A percentile compares a stretch with the other conserved stretches of the same genome.
phyloP scores from a whole-genome alignment of 2,329 filamentous ascomycete genomes.

The Microcera coccophila region DNA sequence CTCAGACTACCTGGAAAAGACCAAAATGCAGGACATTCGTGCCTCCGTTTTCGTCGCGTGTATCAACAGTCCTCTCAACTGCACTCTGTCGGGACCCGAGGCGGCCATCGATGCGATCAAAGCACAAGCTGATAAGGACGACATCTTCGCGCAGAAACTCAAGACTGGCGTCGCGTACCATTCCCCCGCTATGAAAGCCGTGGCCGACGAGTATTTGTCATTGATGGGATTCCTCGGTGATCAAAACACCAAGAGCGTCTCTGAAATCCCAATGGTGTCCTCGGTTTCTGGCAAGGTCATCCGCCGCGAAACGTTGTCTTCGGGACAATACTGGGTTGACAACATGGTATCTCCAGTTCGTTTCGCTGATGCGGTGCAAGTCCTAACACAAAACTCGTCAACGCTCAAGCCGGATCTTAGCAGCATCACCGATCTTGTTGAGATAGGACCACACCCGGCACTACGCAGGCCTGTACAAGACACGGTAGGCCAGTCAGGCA shows the following conservation, averaged over 20 bases:
- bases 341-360: conserved; percentile 34
- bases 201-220: conserved; percentile 41
- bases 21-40: background rate
- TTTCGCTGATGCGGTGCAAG: conserved; percentile 31
- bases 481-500: conserved; percentile 29
- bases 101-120: conserved; percentile 38
- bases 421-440: conserved; percentile 11
- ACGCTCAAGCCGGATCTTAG: background rate
- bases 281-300: conserved; percentile 27
- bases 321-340: conserved; percentile 38
- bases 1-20: background rate
- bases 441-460: conserved; percentile 24
- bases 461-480: conserved; percentile 16
- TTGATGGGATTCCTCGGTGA: conserved; percentile 12
- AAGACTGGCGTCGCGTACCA: conserved; percentile 48
- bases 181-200: conserved; percentile 45
- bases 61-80: conserved; percentile 47
- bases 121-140: conserved; percentile 32
- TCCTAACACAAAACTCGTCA: background rate
- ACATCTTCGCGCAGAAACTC: conserved; percentile 42
- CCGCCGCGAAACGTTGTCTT: background rate
- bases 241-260: background rate
- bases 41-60: conserved; percentile 31
- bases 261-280: conserved; percentile 20
- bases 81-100: conserved; percentile 46